Evolutionary conservation across 2,329 filamentous ascomycete genomes (phyloP).

Genomic region (Pseudodiploospora longispora): DNA sequence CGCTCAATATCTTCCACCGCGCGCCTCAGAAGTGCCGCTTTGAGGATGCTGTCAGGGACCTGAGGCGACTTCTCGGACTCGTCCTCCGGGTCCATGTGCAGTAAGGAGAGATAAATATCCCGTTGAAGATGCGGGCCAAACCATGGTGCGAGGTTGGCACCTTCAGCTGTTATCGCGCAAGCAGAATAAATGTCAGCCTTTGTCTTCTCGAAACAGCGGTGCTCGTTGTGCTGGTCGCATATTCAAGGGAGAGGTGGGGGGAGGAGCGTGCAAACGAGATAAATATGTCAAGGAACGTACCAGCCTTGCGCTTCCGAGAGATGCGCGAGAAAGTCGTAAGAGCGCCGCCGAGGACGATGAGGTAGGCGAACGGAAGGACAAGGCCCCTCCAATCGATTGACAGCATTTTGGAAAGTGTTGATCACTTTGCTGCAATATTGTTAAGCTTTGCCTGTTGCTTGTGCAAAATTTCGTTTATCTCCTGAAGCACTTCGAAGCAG

Average conservation of each 20-base stretch:
- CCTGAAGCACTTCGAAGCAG: too few species aligned
- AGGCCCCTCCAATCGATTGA: conserved; percentile 75
- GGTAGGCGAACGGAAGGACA: conserved; percentile 79
- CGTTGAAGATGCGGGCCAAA: conserved; percentile 85
- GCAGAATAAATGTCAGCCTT: conserved; percentile 2
- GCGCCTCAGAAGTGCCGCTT: conserved; percentile 79
- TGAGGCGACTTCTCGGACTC: conserved; percentile 58
- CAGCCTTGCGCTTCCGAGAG: conserved; percentile 85
- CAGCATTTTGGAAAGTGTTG: conserved; percentile 34
- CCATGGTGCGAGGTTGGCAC: conserved; percentile 85
- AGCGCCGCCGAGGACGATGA: conserved; percentile 78
- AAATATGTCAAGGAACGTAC: conserved; percentile 37
- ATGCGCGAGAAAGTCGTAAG: conserved; percentile 87
- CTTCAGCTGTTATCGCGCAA: conserved; percentile 48
- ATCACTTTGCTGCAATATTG: background rate
- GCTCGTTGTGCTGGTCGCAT: background rate
- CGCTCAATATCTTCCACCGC: conserved; percentile 90
- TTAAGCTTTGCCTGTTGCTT: too few species aligned
- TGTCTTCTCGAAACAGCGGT: background rate
- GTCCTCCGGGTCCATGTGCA: conserved; percentile 63
- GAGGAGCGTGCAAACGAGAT: background rate
- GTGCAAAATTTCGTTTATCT: too few species aligned
- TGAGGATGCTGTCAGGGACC: conserved; percentile 76
- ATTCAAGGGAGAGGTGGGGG: background rate
- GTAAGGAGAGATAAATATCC: conserved; percentile 87